Conservation (phyloP, 495 filamentous ascomycete genomes). For the Friedmanniomyces simplex region DNA sequence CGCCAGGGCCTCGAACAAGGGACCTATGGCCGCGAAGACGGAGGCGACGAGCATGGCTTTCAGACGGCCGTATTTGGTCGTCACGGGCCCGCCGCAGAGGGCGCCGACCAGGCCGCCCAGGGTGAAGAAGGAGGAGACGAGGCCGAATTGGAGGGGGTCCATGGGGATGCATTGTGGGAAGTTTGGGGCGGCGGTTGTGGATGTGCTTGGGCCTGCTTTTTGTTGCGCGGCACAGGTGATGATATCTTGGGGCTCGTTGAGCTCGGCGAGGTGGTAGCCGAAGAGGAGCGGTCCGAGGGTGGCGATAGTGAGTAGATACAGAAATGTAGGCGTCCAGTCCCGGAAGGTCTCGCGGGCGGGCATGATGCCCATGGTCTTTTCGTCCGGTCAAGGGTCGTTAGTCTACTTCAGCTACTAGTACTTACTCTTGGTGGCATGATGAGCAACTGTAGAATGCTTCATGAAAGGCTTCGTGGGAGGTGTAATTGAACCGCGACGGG, state of each 20-base stretch:
- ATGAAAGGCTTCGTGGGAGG: neutral
- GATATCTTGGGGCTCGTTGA: constrained; percentile 87
- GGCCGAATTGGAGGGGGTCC: constrained; percentile 62
- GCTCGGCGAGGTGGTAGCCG: constrained; percentile 86
- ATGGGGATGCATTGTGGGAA: constrained; percentile 76
- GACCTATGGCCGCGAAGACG: constrained; percentile 64
- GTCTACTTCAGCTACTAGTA: too few species aligned
- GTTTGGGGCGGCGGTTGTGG: constrained; percentile 36
- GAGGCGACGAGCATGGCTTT: constrained; percentile 61
- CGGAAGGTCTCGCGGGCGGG: constrained; percentile 1
- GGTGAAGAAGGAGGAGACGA: constrained; percentile 83
- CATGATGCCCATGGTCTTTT: neutral
- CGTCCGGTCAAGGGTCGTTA: neutral
- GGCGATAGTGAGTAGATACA: constrained; percentile 30
- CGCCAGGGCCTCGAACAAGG: constrained; percentile 60
- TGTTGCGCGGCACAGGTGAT: constrained; percentile 63
- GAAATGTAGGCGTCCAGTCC: constrained; percentile 30
- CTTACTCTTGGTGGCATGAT: too few species aligned
- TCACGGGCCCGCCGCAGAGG: constrained; percentile 60
- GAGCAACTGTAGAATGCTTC: too few species aligned
- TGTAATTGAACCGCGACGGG: too few species aligned
- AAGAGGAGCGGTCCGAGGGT: constrained; percentile 77
- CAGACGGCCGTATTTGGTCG: constrained; percentile 62
- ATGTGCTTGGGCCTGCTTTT: too few species aligned
- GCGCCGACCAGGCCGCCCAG: constrained; percentile 81